Evolutionary conservation across 2,329 filamentous ascomycete species (phyloP), one percentile per base, ranked within the genome.

Genomic region (Neocatenulostroma microsporum): DNA sequence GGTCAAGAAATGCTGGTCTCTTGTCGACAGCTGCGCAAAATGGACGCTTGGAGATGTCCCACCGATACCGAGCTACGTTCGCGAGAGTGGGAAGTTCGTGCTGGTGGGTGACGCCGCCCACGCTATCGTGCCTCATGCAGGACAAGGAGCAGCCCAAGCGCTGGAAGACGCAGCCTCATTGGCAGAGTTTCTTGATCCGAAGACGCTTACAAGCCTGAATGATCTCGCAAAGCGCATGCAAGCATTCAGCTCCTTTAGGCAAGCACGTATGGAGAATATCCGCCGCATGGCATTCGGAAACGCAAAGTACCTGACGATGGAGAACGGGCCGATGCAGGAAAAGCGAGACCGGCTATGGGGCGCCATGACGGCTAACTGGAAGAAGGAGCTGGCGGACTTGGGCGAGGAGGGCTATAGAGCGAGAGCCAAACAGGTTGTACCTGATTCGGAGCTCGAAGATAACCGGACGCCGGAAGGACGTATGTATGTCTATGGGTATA

Each of bases 101-200:
- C 54, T 77, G 2, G 55, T 76, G 4, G 73, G 73, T 3, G 73
- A 76, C 50, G 71, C 72, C 2, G 72, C 70, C 1, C 72, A 76
- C 51, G 70, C 72, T 0, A 9, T 31, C 38, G 64, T 68, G 3
- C 64, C 73, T 1, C 68, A 65, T 6, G 66, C 66, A 0, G 71
- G 72, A 2, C 72, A 76, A 49, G 73, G 73, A 0, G 64, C 66
- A 1, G 68, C 62, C 1, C 71, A 74, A 51, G 72, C 68, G 0
- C 48, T 76, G 6, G 73, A 76, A 48, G 73, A 76, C 54, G 62
- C 61, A 0, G 65, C 70, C 40, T 57, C 63, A 1, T 55, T 74
- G 9, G 54, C 61, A 0, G 37, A 40, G 19, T 40, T 33, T 19
- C 21, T 40, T 7, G 29, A 31, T 13, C 29, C 29, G 18, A 7